phyloP scores from a whole-genome alignment of 352 stramenopile genomes.

The Pythium biforme region DNA sequence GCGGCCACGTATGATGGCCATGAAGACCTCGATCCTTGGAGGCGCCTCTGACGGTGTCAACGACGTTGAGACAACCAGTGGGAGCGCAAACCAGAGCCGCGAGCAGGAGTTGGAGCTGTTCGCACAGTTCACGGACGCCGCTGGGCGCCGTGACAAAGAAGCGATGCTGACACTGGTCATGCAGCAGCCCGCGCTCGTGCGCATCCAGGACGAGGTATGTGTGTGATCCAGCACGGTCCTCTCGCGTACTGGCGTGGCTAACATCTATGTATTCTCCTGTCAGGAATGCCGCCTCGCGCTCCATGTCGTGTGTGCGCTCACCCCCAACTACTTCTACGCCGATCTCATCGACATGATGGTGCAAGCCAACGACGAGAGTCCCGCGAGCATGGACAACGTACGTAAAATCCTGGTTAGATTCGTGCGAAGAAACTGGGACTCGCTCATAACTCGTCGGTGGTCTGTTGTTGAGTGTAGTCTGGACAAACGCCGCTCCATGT shows the following conservation, averaged over 20 bases:
- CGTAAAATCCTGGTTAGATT: not conserved
- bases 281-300: constrained; percentile 49
- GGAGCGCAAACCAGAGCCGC: constrained; percentile 11
- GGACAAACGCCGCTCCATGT: constrained; percentile 55
- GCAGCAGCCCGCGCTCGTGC: constrained; percentile 35
- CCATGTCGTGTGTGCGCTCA: constrained; percentile 50
- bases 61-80: not conserved
- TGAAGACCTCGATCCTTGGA: constrained; percentile 15
- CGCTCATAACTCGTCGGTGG: too few species aligned
- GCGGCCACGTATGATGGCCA: constrained; percentile 17
- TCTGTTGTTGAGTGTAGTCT: constrained; percentile 14
- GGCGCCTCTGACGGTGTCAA: not conserved
- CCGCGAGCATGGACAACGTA: constrained; percentile 44
- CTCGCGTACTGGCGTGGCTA: not conserved
- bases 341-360: constrained; percentile 59
- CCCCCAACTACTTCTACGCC: constrained; percentile 50
- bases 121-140: constrained; percentile 32
- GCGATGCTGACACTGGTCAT: constrained; percentile 41
- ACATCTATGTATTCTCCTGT: not conserved
- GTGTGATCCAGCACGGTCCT: not conserved
- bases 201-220: constrained; percentile 31
- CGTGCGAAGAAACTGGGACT: too few species aligned
- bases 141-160: constrained; percentile 46
- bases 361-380: constrained; percentile 35
- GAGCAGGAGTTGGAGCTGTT: constrained; percentile 29